Conservation (phyloP, 768 basidiomycete species). For the Galerina sulciceps region DNA sequence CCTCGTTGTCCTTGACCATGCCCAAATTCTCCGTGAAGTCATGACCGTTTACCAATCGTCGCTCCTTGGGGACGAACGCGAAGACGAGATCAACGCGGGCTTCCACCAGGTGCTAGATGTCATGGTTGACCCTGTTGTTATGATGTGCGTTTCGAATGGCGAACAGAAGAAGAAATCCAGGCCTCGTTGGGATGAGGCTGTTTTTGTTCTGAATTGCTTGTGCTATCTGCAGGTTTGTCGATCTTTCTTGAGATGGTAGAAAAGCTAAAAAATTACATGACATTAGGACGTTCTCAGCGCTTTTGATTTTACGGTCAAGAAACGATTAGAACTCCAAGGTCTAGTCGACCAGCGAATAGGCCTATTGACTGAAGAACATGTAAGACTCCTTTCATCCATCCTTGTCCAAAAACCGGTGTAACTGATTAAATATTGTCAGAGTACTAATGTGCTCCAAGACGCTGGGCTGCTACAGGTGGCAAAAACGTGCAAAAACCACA, state of each 20-base stretch:
- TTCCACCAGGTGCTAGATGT: slow-evolving; percentile 81
- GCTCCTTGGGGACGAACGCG: slow-evolving; percentile 67
- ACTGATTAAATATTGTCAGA: slow-evolving; percentile 22
- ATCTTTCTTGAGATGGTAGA: not conserved
- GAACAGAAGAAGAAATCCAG: slow-evolving; percentile 63
- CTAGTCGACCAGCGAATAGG: slow-evolving; percentile 66
- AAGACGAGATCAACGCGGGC: slow-evolving; percentile 40
- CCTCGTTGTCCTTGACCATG: slow-evolving; percentile 77
- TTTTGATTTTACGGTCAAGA: slow-evolving; percentile 68
- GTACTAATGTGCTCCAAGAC: slow-evolving; percentile 57
- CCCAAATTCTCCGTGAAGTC: slow-evolving; percentile 84
- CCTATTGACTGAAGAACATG: slow-evolving; percentile 81
- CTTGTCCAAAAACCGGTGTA: not conserved
- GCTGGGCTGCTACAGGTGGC: slow-evolving; percentile 55
- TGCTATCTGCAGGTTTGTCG: slow-evolving; percentile 75
- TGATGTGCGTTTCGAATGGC: slow-evolving; percentile 70
- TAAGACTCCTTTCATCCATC: slow-evolving; percentile 40
- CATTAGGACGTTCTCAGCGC: slow-evolving; percentile 65
- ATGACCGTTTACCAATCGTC: slow-evolving; percentile 90
- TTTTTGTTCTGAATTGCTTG: slow-evolving; percentile 88
- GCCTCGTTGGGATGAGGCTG: slow-evolving; percentile 76
- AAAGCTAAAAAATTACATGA: not conserved
- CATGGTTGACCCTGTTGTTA: slow-evolving; percentile 83
- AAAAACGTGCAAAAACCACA: slow-evolving; percentile 43
- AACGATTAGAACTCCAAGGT: slow-evolving; percentile 59